Percentiles rank a stretch among this genome's conserved stretches.
phyloP scores from a whole-genome alignment of 2,329 filamentous ascomycete species.

The Saccharata proteae region DNA sequence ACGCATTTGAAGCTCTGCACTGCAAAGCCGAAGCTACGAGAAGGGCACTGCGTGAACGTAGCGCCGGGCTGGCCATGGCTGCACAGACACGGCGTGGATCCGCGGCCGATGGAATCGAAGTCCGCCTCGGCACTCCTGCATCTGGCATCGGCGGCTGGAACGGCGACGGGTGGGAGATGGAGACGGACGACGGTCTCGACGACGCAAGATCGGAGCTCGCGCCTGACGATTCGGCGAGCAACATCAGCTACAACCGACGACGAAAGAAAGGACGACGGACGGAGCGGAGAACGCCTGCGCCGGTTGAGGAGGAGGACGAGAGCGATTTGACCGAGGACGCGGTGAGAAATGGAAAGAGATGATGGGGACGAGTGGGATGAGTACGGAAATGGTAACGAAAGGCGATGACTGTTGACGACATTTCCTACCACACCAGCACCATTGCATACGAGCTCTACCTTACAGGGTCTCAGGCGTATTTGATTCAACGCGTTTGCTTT shows the following conservation, averaged over 20 bases:
- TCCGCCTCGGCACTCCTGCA: constrained; percentile 38
- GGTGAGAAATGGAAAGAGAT: constrained; percentile 1
- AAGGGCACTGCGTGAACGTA: constrained; percentile 65
- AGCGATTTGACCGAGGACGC: constrained; percentile 6
- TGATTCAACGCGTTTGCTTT: too few relatives aligned
- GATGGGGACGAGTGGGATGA: background rate
- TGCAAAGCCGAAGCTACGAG: constrained; percentile 71
- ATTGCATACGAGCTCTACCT: too few relatives aligned
- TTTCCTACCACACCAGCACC: too few relatives aligned
- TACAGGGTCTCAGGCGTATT: too few relatives aligned
- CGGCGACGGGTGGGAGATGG: constrained; percentile 18
- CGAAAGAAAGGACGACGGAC: constrained; percentile 54
- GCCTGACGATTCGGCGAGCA: constrained; percentile 70
- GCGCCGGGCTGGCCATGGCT: constrained; percentile 62
- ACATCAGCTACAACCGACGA: constrained; percentile 60
- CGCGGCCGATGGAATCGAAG: constrained; percentile 28
- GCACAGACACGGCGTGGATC: constrained; percentile 43
- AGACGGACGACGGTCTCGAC: constrained; percentile 19
- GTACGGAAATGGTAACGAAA: background rate
- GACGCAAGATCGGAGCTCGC: constrained; percentile 43
- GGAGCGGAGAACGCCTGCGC: constrained; percentile 59
- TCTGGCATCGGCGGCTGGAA: constrained; percentile 24
- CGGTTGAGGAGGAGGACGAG: constrained; percentile 57
- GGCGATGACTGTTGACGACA: too few relatives aligned
- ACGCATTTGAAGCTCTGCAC: constrained; percentile 88